Percentiles rank a stretch among this genome's conserved stretches.
Evolutionary conservation across 345 rosid species (phyloP).

Genomic region (Eucalyptus cloeziana): DNA sequence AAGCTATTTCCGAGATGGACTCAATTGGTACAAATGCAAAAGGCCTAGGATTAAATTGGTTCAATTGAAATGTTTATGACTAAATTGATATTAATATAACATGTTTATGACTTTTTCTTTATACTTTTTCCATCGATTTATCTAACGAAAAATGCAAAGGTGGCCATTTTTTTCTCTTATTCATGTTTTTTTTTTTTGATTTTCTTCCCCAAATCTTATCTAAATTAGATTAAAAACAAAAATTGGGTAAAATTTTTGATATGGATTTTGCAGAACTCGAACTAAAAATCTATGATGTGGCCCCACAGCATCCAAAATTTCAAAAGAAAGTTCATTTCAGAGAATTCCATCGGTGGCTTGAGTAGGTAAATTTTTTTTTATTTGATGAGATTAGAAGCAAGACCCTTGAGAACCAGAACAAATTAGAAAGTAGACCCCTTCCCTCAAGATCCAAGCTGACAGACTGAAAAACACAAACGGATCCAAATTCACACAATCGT

Average conservation of each 20-base stretch:
- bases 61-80: no score
- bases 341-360: neutral
- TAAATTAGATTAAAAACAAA: neutral
- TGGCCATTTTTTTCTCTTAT: neutral
- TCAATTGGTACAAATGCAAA: no score
- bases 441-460: neutral
- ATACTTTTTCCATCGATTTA: neutral
- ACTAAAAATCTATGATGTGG: neutral
- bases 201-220: neutral
- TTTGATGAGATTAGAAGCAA: neutral
- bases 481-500: neutral
- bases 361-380: neutral
- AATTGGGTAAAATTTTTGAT: neutral
- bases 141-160: rapidly evolving
- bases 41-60: rapidly evolving
- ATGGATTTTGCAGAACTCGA: neutral
- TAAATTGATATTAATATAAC: no score
- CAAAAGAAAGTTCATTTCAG: neutral
- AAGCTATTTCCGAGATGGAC: rapidly evolving
- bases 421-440: neutral
- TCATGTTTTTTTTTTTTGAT: neutral
- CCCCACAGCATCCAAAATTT: neutral
- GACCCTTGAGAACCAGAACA: neutral
- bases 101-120: no score
- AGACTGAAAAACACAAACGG: neutral